These are phyloP conservation scores for Mucor indicus DNA, from an alignment of 371 early-diverging fungal species.

Conservation along the genomic window DNA sequence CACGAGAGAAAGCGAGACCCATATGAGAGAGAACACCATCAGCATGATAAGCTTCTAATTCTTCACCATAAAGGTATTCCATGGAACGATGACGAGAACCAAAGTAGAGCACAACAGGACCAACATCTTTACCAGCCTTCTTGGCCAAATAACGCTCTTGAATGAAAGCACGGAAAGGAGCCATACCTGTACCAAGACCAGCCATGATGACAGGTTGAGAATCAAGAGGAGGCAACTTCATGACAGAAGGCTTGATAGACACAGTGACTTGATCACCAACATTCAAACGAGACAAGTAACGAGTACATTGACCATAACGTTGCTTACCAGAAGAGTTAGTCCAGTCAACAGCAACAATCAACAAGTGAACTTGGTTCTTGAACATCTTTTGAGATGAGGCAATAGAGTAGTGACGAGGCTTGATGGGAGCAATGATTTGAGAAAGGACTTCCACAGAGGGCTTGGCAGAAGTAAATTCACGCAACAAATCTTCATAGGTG, in stretches of 20 bases:
- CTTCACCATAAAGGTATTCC: slow-evolving; percentile 95
- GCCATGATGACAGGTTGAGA: slow-evolving; percentile 92
- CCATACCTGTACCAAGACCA: slow-evolving; percentile 96
- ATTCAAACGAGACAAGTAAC: slow-evolving; percentile 72
- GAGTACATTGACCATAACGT: slow-evolving; percentile 88
- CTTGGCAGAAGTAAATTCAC: slow-evolving; percentile 81
- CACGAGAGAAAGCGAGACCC: slow-evolving; percentile 91
- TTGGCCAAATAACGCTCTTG: slow-evolving; percentile 84
- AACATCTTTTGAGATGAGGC: slow-evolving; percentile 85
- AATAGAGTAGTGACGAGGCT: slow-evolving; percentile 95
- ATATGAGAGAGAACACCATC: slow-evolving; percentile 83
- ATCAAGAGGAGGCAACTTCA: slow-evolving; percentile 86
- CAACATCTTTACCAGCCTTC: slow-evolving; percentile 75
- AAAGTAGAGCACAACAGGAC: slow-evolving; percentile 93
- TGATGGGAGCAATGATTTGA: slow-evolving; percentile 75
- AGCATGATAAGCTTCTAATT: slow-evolving; percentile 86
- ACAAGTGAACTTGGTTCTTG: slow-evolving; percentile 83
- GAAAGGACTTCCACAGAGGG: slow-evolving; percentile 73
- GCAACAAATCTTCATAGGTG: slow-evolving; percentile 84
- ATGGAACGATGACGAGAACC: slow-evolving; percentile 88
- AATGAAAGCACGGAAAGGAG: slow-evolving; percentile 95
- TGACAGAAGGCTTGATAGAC: slow-evolving; percentile 91
- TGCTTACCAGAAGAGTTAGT: slow-evolving; percentile 55
- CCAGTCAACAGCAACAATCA: slow-evolving; percentile 93
- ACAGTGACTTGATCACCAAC: slow-evolving; percentile 77